phyloP scores from a whole-genome alignment of 805 yeast species.

The Metschnikowia reukaufii region DNA sequence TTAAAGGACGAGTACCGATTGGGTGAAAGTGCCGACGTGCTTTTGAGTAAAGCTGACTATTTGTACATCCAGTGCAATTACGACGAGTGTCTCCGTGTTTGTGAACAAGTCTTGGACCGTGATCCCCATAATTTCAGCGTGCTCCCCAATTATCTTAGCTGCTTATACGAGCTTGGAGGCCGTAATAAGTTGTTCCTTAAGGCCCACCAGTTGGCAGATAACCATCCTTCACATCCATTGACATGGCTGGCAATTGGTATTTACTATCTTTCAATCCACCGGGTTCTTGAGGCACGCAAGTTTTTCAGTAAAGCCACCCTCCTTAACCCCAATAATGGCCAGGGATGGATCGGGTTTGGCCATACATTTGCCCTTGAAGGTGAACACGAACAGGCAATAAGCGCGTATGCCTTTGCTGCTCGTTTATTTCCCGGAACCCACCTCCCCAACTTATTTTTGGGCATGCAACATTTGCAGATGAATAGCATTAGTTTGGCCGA shows the following conservation, averaged over 20 bases:
- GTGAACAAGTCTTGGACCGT: slow-evolving; percentile 56
- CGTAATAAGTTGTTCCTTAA: slow-evolving; percentile 75
- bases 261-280: slow-evolving; percentile 74
- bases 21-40: slow-evolving; percentile 65
- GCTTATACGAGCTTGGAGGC: slow-evolving; percentile 81
- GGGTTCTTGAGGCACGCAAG: slow-evolving; percentile 78
- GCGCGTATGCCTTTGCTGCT: slow-evolving; percentile 96
- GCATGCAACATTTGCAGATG: slow-evolving; percentile 94
- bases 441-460: slow-evolving; percentile 82
- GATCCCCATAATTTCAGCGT: slow-evolving; percentile 74
- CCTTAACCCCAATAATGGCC: slow-evolving; percentile 84
- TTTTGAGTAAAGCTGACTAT: slow-evolving; percentile 67
- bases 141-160: slow-evolving; percentile 77
- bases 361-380: slow-evolving; percentile 97
- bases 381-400: slow-evolving; percentile 98
- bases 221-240: slow-evolving; percentile 74
- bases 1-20: slow-evolving; percentile 72
- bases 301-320: slow-evolving; percentile 88
- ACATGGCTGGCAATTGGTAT: slow-evolving; percentile 94
- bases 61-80: slow-evolving; percentile 75
- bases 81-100: slow-evolving; percentile 69
- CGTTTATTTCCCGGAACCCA: slow-evolving; percentile 89
- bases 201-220: slow-evolving; percentile 84
- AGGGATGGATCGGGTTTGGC: slow-evolving; percentile 98
- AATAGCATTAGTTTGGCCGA: slow-evolving; percentile 79